These are phyloP conservation scores for Dryas integrifolia DNA, from an alignment of 331 rosid species.

Conservation along the genomic window DNA sequence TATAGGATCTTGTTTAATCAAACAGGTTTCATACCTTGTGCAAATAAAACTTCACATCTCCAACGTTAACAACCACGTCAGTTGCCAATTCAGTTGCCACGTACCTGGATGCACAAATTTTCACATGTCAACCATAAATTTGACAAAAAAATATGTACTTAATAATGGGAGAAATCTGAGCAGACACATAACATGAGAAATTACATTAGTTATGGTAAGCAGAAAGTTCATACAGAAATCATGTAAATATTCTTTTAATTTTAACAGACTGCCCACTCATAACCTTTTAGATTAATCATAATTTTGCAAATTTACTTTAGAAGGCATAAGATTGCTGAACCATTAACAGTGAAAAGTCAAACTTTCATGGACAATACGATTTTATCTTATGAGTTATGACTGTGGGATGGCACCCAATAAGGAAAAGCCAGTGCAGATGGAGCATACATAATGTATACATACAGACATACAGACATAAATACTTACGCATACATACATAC, in stretches of 20 bases:
- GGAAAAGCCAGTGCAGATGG: background rate
- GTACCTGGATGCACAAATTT: conserved; percentile 48
- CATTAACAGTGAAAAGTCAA: background rate
- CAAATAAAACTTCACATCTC: conserved; percentile 74
- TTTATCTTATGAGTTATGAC: background rate
- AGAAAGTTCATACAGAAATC: background rate
- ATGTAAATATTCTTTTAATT: background rate
- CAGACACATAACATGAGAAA: background rate
- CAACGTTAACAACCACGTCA: conserved; percentile 64
- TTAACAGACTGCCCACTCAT: background rate
- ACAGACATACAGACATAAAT: background rate
- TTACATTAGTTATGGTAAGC: background rate
- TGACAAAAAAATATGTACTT: background rate
- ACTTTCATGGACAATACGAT: background rate
- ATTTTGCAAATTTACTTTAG: background rate
- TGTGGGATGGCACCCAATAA: background rate
- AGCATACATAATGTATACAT: background rate
- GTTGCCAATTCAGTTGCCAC: conserved; percentile 73
- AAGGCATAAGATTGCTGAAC: background rate
- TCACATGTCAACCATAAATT: background rate
- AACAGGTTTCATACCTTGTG: conserved; percentile 73
- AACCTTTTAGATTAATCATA: background rate
- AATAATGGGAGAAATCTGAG: background rate
- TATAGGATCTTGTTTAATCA: conserved; percentile 17
- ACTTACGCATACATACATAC: too few species aligned